phyloP scores from a whole-genome alignment of 2,329 filamentous ascomycete species.

The Sclerotinia subarctica region DNA sequence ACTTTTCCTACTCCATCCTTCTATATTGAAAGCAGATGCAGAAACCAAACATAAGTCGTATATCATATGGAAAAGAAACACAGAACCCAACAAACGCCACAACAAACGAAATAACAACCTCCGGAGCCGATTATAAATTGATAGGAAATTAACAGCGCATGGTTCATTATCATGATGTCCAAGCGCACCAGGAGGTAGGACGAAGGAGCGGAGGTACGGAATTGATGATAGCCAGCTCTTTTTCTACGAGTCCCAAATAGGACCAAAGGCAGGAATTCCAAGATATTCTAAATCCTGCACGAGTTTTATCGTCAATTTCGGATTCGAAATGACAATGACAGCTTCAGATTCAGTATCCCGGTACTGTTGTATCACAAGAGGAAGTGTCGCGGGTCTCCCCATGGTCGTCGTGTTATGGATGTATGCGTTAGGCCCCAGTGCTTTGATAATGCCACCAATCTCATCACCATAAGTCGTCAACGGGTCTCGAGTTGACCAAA shows the following conservation, averaged over 20 bases:
- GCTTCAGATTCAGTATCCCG: slow-evolving; percentile 40
- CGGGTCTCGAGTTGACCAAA: slow-evolving; percentile 42
- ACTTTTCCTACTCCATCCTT: not conserved
- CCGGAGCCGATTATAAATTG: not conserved
- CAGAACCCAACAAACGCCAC: slow-evolving; percentile 2
- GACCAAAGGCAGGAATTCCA: slow-evolving; percentile 41
- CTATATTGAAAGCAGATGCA: not conserved
- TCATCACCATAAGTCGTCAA: slow-evolving; percentile 39
- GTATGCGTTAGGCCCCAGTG: slow-evolving; percentile 38
- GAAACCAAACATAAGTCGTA: not conserved
- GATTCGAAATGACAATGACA: slow-evolving; percentile 42
- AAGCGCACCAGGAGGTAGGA: not conserved
- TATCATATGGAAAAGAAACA: not conserved
- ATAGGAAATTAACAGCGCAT: not conserved
- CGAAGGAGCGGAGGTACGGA: not conserved
- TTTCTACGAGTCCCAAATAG: slow-evolving; percentile 39
- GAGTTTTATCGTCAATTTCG: slow-evolving; percentile 40
- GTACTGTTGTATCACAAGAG: slow-evolving; percentile 34
- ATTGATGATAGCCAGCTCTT: not conserved
- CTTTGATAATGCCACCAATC: slow-evolving; percentile 37
- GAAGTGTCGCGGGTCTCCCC: slow-evolving; percentile 40
- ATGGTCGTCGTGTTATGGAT: slow-evolving; percentile 40
- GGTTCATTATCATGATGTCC: not conserved
- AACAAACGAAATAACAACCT: not conserved
- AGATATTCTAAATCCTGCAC: slow-evolving; percentile 42